Evolutionary conservation across 805 yeast species (phyloP).

Genomic region (Candida cerambycidarum): DNA sequence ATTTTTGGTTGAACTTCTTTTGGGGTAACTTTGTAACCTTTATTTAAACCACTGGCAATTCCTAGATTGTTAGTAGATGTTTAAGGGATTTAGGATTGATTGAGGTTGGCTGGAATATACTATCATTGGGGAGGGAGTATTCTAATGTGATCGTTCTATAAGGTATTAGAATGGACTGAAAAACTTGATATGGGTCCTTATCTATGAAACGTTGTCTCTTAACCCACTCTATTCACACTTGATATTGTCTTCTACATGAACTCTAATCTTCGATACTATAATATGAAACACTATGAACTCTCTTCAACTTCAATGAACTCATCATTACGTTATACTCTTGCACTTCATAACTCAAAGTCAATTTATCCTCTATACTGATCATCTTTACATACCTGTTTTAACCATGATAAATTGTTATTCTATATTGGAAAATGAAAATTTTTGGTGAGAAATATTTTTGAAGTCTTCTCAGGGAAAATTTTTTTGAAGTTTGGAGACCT

Average conservation of each 20-base stretch:
- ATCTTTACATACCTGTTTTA: conserved; percentile 58
- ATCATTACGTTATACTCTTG: neutral
- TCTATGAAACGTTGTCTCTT: too few species aligned
- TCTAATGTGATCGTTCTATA: too few species aligned
- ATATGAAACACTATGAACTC: too few species aligned
- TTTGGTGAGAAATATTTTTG: conserved; percentile 11
- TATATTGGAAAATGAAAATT: conserved; percentile 17
- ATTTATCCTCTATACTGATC: neutral
- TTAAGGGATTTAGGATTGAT: neutral
- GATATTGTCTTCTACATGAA: too few species aligned
- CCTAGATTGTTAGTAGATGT: conserved; percentile 50
- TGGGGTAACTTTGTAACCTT: conserved; percentile 96
- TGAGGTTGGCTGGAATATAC: too few species aligned
- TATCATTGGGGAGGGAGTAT: too few species aligned
- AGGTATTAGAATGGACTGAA: too few species aligned
- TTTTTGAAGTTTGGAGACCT: neutral
- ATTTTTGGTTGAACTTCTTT: conserved; percentile 67
- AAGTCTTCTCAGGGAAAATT: conserved; percentile 4
- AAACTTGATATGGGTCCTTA: too few species aligned
- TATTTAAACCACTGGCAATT: conserved; percentile 98
- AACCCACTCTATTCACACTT: too few species aligned
- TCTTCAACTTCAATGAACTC: neutral
- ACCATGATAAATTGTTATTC: conserved; percentile 40
- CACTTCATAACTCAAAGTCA: neutral
- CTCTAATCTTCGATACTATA: too few species aligned